Conservation (phyloP, 2,329 filamentous ascomycete genomes). For the Calycina marina region DNA sequence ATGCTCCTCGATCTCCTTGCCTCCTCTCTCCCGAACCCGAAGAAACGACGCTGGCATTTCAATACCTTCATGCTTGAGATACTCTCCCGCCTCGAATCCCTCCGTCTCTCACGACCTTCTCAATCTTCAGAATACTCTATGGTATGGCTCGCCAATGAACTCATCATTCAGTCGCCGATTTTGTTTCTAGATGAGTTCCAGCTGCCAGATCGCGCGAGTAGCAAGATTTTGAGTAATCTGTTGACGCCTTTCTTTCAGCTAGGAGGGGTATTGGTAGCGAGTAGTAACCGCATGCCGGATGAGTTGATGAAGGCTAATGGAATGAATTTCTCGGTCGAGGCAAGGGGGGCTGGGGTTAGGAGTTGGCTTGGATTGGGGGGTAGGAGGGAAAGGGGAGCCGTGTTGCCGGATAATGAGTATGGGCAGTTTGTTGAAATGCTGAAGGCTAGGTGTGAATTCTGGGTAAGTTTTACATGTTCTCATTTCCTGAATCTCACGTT, state of each 20-base stretch:
- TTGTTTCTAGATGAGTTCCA: slow-evolving; percentile 77
- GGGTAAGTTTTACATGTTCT: too few relatives aligned
- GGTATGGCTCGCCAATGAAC: slow-evolving; percentile 59
- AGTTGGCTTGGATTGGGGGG: slow-evolving; percentile 32
- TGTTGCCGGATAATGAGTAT: slow-evolving; percentile 55
- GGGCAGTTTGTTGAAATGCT: slow-evolving; percentile 61
- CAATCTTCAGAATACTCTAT: slow-evolving; percentile 45
- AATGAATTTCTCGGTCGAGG: slow-evolving; percentile 43
- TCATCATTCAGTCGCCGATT: slow-evolving; percentile 60
- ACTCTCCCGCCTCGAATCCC: slow-evolving; percentile 54
- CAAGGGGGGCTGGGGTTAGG: slow-evolving; percentile 35
- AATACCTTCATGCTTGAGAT: slow-evolving; percentile 77
- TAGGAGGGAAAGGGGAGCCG: slow-evolving; percentile 21
- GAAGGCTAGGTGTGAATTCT: slow-evolving; percentile 63
- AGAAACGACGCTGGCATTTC: slow-evolving; percentile 69
- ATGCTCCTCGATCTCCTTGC: slow-evolving; percentile 79
- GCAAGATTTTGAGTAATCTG: slow-evolving; percentile 65
- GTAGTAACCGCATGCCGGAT: slow-evolving; percentile 72
- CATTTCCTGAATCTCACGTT: too few relatives aligned
- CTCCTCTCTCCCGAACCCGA: slow-evolving; percentile 56
- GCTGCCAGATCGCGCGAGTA: slow-evolving; percentile 61
- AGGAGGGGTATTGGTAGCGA: slow-evolving; percentile 66
- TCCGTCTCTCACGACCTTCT: slow-evolving; percentile 28
- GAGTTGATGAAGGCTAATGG: slow-evolving; percentile 64
- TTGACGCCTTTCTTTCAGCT: slow-evolving; percentile 72